A percentile compares a stretch with the other conserved stretches of the same genome.
These are phyloP conservation scores for Solanum bulbocastanum DNA, from an alignment of 257 asterid genomes.

Conservation along the genomic window DNA sequence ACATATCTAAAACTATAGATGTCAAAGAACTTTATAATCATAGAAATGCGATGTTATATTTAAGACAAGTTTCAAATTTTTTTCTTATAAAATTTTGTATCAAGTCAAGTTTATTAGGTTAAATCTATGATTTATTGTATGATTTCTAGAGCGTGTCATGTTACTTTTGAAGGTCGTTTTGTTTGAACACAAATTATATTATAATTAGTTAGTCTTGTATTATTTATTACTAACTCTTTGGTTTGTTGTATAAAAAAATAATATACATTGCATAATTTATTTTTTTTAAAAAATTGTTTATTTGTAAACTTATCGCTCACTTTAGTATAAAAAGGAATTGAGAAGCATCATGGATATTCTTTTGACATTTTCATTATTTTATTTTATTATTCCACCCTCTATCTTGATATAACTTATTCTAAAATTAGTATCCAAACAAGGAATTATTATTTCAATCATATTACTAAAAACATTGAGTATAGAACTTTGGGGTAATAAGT, in stretches of 20 bases:
- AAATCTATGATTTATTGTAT: no score
- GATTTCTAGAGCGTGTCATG: neutral
- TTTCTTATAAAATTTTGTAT: no score
- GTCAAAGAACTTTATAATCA: no score
- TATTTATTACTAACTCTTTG: neutral
- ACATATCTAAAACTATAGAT: no score
- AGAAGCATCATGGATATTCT: neutral
- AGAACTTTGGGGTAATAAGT: neutral
- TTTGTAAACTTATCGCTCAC: neutral
- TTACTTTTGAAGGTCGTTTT: no score
- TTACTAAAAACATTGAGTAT: neutral
- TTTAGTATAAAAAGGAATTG: neutral
- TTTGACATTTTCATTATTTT: neutral
- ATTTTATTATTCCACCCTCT: neutral
- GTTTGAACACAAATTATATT: no score
- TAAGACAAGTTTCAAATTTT: no score
- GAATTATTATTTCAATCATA: neutral
- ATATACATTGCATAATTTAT: no score
- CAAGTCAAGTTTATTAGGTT: neutral
- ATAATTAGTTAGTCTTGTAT: neutral
- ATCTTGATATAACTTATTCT: neutral
- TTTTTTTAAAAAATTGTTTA: rapidly evolving
- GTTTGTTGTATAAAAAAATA: no score
- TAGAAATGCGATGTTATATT: no score
- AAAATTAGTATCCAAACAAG: neutral